Percentiles rank a stretch among this genome's conserved stretches.
phyloP scores from a whole-genome alignment of 805 yeast genomes.

The Metschnikowia santaceciliae region DNA sequence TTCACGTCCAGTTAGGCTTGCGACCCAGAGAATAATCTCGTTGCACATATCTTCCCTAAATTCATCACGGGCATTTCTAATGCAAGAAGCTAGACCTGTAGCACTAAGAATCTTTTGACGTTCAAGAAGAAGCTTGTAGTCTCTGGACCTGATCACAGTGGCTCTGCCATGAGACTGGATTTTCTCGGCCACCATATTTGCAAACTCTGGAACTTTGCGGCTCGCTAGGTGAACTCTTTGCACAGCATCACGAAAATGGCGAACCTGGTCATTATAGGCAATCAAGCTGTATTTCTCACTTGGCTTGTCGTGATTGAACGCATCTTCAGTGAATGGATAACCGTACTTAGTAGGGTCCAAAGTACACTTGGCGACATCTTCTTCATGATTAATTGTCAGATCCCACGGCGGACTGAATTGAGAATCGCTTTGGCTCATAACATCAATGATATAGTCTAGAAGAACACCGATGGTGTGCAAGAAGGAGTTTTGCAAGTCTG shows the following conservation, averaged over 20 bases:
- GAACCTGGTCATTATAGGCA: slow-evolving; percentile 75
- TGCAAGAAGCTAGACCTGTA: slow-evolving; percentile 64
- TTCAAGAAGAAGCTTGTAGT: slow-evolving; percentile 46
- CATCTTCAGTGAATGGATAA: slow-evolving; percentile 32
- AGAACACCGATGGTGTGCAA: slow-evolving; percentile 41
- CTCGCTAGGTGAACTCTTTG: slow-evolving; percentile 63
- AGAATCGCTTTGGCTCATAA: slow-evolving; percentile 47
- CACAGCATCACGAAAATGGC: slow-evolving; percentile 71
- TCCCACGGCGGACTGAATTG: slow-evolving; percentile 33
- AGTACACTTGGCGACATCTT: slow-evolving; percentile 27
- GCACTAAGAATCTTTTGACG: slow-evolving; percentile 54
- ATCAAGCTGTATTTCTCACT: slow-evolving; percentile 52
- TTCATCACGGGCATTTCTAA: slow-evolving; percentile 62
- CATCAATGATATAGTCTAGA: slow-evolving; percentile 61
- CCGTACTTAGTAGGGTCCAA: slow-evolving; percentile 44
- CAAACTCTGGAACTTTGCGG: slow-evolving; percentile 58
- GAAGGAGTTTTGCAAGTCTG: slow-evolving; percentile 37
- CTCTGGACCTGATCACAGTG: slow-evolving; percentile 54
- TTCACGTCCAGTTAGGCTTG: slow-evolving; percentile 52
- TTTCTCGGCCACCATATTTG: slow-evolving; percentile 64
- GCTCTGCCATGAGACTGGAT: slow-evolving; percentile 68
- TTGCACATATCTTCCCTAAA: slow-evolving; percentile 80
- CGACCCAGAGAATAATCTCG: slow-evolving; percentile 65
- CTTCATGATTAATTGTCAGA: slow-evolving; percentile 20
- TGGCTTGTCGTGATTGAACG: slow-evolving; percentile 26